Conservation (phyloP, 345 rosid genomes). For the Populus alba region DNA sequence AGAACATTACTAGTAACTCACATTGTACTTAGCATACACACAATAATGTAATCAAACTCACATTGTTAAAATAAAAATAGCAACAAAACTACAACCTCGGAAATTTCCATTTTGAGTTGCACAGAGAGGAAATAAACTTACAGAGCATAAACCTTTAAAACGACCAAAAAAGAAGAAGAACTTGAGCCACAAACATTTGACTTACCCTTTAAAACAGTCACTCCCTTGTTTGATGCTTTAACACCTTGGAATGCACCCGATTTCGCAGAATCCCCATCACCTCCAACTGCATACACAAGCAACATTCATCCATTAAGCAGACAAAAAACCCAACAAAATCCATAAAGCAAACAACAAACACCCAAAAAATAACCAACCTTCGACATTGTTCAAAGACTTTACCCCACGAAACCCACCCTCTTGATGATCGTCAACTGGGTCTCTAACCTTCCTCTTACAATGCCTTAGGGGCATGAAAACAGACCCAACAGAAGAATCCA, state of each 20-base stretch:
- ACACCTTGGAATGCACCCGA: conserved; percentile 23
- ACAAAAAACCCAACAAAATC: not conserved
- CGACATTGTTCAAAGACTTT: conserved; percentile 22
- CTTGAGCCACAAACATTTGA: not conserved
- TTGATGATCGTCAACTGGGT: conserved; percentile 24
- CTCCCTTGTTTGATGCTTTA: conserved; percentile 19
- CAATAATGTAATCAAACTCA: too few relatives aligned
- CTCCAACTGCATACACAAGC: conserved; percentile 5
- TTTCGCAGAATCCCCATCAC: not conserved
- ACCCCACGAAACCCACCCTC: conserved; percentile 31
- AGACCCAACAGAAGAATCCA: conserved; percentile 66
- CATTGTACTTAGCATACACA: too few relatives aligned
- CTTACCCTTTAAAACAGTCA: conserved; percentile 19
- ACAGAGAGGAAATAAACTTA: too few relatives aligned
- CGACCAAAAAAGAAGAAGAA: not conserved
- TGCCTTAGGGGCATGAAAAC: conserved; percentile 76
- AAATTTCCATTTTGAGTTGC: too few relatives aligned
- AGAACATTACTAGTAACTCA: too few relatives aligned
- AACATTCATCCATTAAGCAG: not conserved
- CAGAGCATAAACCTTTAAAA: not conserved
- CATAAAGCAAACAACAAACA: not conserved
- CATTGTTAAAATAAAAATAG: too few relatives aligned
- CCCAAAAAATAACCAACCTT: conserved; percentile 32
- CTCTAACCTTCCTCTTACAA: conserved; percentile 62
- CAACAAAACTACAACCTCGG: too few relatives aligned